Percentiles rank a stretch among this genome's conserved stretches.
These are phyloP conservation scores for Verticillium tricorpus DNA, from an alignment of 2,329 filamentous ascomycete species.

Conservation along the genomic window DNA sequence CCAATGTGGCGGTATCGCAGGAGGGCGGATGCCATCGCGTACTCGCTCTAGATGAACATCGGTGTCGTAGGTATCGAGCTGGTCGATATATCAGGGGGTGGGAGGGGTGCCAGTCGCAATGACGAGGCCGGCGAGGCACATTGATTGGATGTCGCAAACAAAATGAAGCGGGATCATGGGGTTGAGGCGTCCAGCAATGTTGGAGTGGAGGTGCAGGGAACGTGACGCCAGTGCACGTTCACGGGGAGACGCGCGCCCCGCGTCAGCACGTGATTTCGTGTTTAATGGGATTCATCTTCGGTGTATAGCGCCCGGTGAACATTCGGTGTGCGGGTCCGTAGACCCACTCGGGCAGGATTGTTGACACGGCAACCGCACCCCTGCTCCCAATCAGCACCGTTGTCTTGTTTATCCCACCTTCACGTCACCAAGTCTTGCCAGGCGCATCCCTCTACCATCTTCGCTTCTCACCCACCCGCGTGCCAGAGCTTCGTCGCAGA, in stretches of 20 bases:
- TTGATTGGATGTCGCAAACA: not conserved
- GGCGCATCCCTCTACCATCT: not conserved
- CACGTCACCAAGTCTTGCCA: not conserved
- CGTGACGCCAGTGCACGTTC: conserved; percentile 6
- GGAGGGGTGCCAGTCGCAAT: not conserved
- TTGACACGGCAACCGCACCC: conserved; percentile 2
- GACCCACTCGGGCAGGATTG: not conserved
- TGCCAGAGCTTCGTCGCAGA: conserved; percentile 1
- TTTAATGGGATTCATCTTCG: conserved; percentile 4
- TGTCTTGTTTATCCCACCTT: conserved; percentile 1
- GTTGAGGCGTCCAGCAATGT: not conserved
- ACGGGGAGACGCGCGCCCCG: conserved; percentile 12
- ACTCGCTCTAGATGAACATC: not conserved
- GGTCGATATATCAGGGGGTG: not conserved
- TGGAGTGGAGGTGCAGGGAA: not conserved
- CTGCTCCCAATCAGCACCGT: not conserved
- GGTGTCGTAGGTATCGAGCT: not conserved
- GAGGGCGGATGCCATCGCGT: not conserved
- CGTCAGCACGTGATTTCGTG: conserved; percentile 9
- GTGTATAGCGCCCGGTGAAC: not conserved
- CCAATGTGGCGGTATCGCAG: not conserved
- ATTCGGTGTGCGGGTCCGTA: not conserved
- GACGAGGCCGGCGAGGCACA: not conserved
- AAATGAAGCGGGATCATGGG: not conserved
- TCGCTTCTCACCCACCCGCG: not conserved